Evolutionary conservation across 768 basidiomycete genomes (phyloP).

Genomic region (Suillus hirtellus): DNA sequence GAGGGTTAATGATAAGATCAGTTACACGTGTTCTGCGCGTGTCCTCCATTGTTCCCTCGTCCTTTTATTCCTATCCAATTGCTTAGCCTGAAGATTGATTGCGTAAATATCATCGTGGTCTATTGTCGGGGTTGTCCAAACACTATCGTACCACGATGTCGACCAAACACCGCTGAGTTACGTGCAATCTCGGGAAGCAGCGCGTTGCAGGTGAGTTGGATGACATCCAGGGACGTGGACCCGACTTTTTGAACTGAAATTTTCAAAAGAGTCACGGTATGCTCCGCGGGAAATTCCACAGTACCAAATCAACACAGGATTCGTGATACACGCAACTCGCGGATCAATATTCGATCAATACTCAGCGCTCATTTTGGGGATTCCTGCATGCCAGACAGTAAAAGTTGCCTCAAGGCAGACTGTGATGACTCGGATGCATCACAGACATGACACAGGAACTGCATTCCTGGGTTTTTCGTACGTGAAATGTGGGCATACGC

Average conservation of each 20-base stretch:
- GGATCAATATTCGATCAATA: not conserved
- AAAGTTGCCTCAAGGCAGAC: not conserved
- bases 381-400: not conserved
- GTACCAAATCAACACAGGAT: conserved; percentile 6
- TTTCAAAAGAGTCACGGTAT: not conserved
- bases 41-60: conserved; percentile 22
- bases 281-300: not conserved
- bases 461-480: not conserved
- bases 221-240: conserved; percentile 1
- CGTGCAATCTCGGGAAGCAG: conserved; percentile 1
- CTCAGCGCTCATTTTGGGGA: not conserved
- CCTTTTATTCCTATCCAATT: conserved; percentile 23
- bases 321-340: conserved; percentile 4
- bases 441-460: conserved; percentile 1
- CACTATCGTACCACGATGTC: not conserved
- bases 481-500: not conserved
- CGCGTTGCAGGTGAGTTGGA: conserved; percentile 1
- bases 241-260: not conserved
- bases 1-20: conserved; percentile 26
- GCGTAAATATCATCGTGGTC: conserved; percentile 28
- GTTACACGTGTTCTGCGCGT: conserved; percentile 40
- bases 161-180: conserved; percentile 6
- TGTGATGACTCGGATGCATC: not conserved
- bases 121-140: conserved; percentile 8
- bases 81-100: conserved; percentile 20